Evolutionary conservation across 441 rosid species (phyloP).

Genomic region (Adansonia rubrostipa): DNA sequence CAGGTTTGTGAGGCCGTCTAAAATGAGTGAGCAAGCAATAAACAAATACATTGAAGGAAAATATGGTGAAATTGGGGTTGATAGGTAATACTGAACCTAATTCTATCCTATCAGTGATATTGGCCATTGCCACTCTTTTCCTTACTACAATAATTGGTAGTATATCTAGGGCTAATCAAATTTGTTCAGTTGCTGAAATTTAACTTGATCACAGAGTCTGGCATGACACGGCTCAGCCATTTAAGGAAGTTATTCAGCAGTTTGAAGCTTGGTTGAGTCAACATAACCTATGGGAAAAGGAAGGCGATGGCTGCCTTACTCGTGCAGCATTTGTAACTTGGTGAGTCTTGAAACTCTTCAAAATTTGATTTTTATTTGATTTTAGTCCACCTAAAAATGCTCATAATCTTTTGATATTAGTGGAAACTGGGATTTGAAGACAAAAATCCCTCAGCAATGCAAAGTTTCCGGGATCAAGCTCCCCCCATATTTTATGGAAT

Average conservation of each 20-base stretch:
- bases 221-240: constrained; percentile 93
- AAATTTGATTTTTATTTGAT: background rate
- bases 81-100: constrained; percentile 51
- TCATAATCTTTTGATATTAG: constrained; percentile 42
- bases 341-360: constrained; percentile 45
- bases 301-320: constrained; percentile 54
- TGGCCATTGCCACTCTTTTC: background rate
- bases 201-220: constrained; percentile 64
- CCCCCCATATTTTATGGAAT: constrained; percentile 83
- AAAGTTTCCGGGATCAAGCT: constrained; percentile 64
- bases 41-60: constrained; percentile 79
- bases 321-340: constrained; percentile 89
- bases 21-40: constrained; percentile 73
- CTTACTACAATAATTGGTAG: background rate
- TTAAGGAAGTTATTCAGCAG: constrained; percentile 70
- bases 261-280: constrained; percentile 85
- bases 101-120: background rate
- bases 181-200: constrained; percentile 1
- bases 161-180: background rate
- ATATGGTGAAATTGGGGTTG: constrained; percentile 90
- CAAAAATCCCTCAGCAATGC: constrained; percentile 87
- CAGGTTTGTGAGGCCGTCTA: constrained; percentile 88
- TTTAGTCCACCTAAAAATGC: constrained; percentile 28
- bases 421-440: constrained; percentile 97
- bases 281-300: constrained; percentile 66